A percentile compares a stretch with the other conserved stretches of the same genome.
Conservation (phyloP, 441 rosid genomes). For the Pelargonium myrrhifolium region DNA sequence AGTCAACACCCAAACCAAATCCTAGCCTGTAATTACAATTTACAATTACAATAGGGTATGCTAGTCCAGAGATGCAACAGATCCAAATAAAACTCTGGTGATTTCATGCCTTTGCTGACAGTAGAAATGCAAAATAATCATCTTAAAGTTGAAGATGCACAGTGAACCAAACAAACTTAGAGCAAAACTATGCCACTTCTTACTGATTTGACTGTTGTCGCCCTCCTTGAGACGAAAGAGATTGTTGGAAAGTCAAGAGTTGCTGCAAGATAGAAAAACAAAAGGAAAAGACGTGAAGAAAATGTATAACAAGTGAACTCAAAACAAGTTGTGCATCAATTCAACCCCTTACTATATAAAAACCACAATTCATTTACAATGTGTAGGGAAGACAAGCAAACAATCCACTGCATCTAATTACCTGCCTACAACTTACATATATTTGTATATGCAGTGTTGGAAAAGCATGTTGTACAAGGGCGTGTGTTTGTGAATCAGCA, state of each 20-base stretch:
- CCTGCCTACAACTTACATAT: too few species aligned
- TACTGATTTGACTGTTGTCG: slow-evolving; percentile 43
- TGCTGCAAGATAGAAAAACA: slow-evolving; percentile 30
- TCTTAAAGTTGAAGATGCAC: neutral
- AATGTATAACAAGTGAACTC: neutral
- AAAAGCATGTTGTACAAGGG: neutral
- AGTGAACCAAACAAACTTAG: neutral
- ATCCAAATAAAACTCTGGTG: too few species aligned
- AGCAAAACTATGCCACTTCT: slow-evolving; percentile 9
- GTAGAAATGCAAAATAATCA: neutral
- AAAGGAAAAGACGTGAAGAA: slow-evolving; percentile 1
- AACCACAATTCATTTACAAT: neutral
- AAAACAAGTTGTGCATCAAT: neutral
- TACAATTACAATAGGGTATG: too few species aligned
- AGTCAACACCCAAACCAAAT: too few species aligned
- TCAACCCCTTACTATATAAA: neutral
- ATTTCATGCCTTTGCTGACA: neutral
- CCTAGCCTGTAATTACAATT: too few species aligned
- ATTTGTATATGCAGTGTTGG: too few species aligned
- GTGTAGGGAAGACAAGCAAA: neutral
- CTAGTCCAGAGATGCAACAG: too few species aligned
- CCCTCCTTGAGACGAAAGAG: slow-evolving; percentile 27
- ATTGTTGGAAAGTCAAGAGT: slow-evolving; percentile 50
- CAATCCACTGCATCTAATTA: neutral
- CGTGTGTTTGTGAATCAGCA: too few species aligned